Conservation (phyloP, 2,329 filamentous ascomycete species). For the Emericellopsis cladophorae region DNA sequence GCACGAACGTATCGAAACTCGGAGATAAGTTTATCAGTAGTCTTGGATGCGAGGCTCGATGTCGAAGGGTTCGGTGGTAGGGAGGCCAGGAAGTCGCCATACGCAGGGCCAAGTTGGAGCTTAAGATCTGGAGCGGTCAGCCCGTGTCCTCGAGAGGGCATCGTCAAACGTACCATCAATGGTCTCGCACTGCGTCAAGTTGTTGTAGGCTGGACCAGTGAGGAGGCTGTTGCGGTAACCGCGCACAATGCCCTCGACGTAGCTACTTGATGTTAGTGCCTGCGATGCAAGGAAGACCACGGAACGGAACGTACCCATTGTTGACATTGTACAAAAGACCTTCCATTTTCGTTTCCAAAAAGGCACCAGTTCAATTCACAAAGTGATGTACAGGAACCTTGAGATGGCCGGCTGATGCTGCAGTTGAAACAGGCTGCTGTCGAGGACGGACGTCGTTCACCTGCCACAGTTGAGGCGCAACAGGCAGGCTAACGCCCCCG, state of each 20-base stretch:
- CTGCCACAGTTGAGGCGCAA: background rate
- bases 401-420: background rate
- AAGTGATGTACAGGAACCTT: background rate
- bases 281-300: constrained; percentile 3
- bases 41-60: constrained; percentile 84
- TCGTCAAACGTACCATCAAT: constrained; percentile 61
- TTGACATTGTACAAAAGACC: constrained; percentile 91
- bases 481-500: background rate
- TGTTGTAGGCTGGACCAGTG: constrained; percentile 82
- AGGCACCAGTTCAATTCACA: background rate
- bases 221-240: constrained; percentile 93
- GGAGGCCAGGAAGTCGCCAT: constrained; percentile 90
- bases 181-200: constrained; percentile 93
- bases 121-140: constrained; percentile 64
- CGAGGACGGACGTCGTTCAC: background rate
- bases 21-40: constrained; percentile 93
- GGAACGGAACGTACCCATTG: constrained; percentile 54
- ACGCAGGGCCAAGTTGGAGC: constrained; percentile 89
- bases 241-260: constrained; percentile 93
- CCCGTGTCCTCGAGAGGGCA: background rate
- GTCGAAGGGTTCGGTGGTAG: constrained; percentile 95
- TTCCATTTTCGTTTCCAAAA: constrained; percentile 50
- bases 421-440: background rate
- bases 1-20: constrained; percentile 95
- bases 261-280: constrained; percentile 41